Evolutionary conservation across 352 stramenopile species (phyloP).

Genomic region (Peronospora tabacina): DNA sequence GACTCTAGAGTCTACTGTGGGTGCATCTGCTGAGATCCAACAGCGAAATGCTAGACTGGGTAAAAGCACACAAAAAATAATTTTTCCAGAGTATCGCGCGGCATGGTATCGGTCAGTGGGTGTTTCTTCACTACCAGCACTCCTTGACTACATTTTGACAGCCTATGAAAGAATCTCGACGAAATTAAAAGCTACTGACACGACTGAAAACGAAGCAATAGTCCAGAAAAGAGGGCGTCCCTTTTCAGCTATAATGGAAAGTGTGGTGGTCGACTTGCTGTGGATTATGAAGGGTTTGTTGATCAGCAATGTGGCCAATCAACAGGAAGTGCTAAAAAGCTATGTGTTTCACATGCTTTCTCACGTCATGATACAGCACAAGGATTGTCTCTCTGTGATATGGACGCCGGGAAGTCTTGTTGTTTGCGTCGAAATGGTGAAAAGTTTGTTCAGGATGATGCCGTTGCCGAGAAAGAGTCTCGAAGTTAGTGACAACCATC

Average conservation of each 20-base stretch:
- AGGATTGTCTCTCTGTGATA: constrained; percentile 26
- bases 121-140: constrained; percentile 38
- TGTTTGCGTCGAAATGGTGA: constrained; percentile 58
- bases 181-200: constrained; percentile 1
- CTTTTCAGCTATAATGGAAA: constrained; percentile 32
- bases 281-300: constrained; percentile 66
- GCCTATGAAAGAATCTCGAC: constrained; percentile 34
- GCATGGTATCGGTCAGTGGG: constrained; percentile 54
- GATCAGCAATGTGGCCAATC: constrained; percentile 41
- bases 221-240: not conserved
- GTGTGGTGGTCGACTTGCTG: constrained; percentile 49
- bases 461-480: constrained; percentile 22
- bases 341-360: constrained; percentile 64
- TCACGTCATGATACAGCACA: constrained; percentile 50
- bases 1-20: constrained; percentile 44
- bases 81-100: constrained; percentile 33
- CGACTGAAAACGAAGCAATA: not conserved
- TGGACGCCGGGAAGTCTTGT: constrained; percentile 66
- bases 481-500: constrained; percentile 38
- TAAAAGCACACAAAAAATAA: constrained; percentile 46
- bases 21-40: constrained; percentile 60
- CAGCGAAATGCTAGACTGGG: constrained; percentile 59
- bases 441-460: constrained; percentile 46
- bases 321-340: constrained; percentile 45
- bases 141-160: constrained; percentile 61